These are phyloP conservation scores for Nicotiana noctiflora DNA, from an alignment of 257 asterid species.

Conservation along the genomic window DNA sequence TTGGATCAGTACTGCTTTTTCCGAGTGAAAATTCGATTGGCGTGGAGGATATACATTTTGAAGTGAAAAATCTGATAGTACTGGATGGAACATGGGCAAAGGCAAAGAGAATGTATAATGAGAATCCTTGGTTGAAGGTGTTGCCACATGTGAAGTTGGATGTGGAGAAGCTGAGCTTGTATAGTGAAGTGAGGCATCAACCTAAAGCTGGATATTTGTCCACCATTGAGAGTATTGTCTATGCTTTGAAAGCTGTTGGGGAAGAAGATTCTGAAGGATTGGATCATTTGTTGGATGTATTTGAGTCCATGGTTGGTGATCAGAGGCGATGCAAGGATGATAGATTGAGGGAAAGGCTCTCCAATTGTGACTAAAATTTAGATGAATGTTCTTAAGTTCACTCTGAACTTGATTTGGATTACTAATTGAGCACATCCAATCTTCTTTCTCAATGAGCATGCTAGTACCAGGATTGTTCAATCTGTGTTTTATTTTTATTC, in stretches of 20 bases:
- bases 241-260: constrained; percentile 70
- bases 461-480: not conserved
- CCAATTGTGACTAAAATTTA: not conserved
- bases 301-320: constrained; percentile 82
- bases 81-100: constrained; percentile 91
- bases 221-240: constrained; percentile 88
- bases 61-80: constrained; percentile 73
- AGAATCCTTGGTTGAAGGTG: constrained; percentile 84
- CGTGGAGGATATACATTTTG: constrained; percentile 31
- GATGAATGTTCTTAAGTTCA: not conserved
- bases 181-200: constrained; percentile 79
- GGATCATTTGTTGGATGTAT: constrained; percentile 64
- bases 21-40: constrained; percentile 61
- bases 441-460: not conserved
- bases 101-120: constrained; percentile 84
- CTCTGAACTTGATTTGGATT: not conserved
- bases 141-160: constrained; percentile 75
- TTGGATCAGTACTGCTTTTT: constrained; percentile 68
- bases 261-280: constrained; percentile 45
- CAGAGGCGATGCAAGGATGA: constrained; percentile 69
- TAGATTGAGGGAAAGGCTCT: constrained; percentile 36
- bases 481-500: not conserved
- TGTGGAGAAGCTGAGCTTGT: constrained; percentile 53
- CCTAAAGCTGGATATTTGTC: constrained; percentile 81
- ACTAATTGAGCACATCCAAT: not conserved